A percentile compares a stretch with the other conserved stretches of the same genome.
These are phyloP conservation scores for Graphilbum fragrans DNA, from an alignment of 2,329 filamentous ascomycete species.

Conservation along the genomic window DNA sequence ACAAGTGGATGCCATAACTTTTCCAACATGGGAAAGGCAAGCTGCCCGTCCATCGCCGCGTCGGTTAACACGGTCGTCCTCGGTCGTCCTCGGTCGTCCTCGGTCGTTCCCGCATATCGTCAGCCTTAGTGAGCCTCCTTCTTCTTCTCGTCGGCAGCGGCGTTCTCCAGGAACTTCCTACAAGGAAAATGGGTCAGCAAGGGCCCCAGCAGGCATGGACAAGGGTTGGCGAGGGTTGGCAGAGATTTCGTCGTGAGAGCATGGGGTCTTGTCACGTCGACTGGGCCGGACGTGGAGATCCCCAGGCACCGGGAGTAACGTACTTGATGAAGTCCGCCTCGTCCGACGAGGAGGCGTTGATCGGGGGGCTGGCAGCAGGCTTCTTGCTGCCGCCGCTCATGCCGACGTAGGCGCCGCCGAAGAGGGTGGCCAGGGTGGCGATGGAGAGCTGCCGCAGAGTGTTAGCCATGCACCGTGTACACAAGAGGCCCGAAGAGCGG, in stretches of 20 bases:
- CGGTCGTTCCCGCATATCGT: not conserved
- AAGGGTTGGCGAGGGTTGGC: not conserved
- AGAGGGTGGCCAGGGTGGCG: conserved; percentile 38
- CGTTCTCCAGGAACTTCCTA: conserved; percentile 35
- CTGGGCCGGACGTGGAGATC: not conserved
- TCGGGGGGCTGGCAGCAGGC: conserved; percentile 36
- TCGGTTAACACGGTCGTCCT: not conserved
- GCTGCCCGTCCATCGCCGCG: not conserved
- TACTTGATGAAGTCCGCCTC: conserved; percentile 56
- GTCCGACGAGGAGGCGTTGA: conserved; percentile 50
- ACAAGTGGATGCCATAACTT: not conserved
- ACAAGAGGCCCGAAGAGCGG: conserved; percentile 8
- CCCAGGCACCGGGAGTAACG: conserved; percentile 14
- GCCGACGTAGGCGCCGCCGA: conserved; percentile 33
- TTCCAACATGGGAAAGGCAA: no score
- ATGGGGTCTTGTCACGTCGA: no score
- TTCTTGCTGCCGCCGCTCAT: conserved; percentile 32
- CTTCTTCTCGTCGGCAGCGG: conserved; percentile 29
- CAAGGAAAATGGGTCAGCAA: not conserved
- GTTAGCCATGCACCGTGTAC: conserved; percentile 2
- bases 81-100: not conserved
- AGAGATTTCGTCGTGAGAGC: conserved; percentile 4
- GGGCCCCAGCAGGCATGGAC: not conserved
- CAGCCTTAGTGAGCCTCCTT: conserved; percentile 5
- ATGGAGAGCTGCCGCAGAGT: conserved; percentile 37